Evolutionary conservation across 2,329 filamentous ascomycete genomes (phyloP), one percentile per base, ranked within the genome.

Genomic region (Talaromyces rugulosus): DNA sequence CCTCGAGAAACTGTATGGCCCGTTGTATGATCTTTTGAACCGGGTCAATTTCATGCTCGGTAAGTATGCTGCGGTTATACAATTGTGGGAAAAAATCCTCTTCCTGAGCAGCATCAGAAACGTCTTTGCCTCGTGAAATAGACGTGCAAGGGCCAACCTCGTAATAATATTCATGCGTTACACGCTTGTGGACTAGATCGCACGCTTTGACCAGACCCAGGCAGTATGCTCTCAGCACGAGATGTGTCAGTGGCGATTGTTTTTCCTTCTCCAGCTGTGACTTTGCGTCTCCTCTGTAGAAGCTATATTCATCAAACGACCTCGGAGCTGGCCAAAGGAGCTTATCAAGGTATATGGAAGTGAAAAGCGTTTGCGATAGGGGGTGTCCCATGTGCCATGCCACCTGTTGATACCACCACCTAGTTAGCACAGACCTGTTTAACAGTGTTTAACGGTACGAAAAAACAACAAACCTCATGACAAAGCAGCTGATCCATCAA

Each of bases 361-460:
- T 97, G 73, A 98, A 92, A 1, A 99, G 80, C 0, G 95, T 98
- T 74, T 98, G 95, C 1, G 94, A 96, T 8, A 99, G 84, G 1
- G 95, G 92, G 71, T 96, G 93, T n/a, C 96, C 95, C 68, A 91
- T 87, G 73, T 98, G 92, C 93, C 96, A 99, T 65, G 92, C 91
- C 86, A 96, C 96, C 89, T 95, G 70, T 52, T 62, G 14, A 12
- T 16, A 44, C 56, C 7, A 58, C 23, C 14, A n/a, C 14, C 18
- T 53, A 40, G 18, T 64, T 47, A 60, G 54, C 47, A 40, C 4
- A 53, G 23, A 40, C 47, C 52, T 54, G 34, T 47, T 8, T n/a
- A 9, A 44, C 18, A 6, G n/a, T 47, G 16, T 47, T 7, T 36
- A 16, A n/a, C 16, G 7, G 51, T n/a, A 40, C 16, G 56, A 36